Base-by-base conservation (phyloP, 768 basidiomycete species). In the Dictyophora rubrovolvata region DNA sequence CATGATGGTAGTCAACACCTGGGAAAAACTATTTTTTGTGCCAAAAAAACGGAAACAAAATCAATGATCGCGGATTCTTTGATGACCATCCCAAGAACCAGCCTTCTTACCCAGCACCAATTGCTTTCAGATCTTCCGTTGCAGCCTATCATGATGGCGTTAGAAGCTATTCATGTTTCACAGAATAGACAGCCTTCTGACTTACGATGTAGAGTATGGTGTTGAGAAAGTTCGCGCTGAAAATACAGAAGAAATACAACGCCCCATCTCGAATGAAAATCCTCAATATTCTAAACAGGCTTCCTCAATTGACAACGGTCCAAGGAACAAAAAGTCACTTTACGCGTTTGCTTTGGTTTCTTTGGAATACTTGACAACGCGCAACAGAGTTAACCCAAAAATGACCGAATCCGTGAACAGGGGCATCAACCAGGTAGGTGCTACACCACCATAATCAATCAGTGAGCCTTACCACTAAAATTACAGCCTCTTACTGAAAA, bases 1-100 rank as follows among this genome's bases (percentile, higher is more conserved):
- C 59, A 60, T 54, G 21, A 60, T 33, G 7, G 54, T 56, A 20
- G 59, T 60, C 42, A 60, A 54, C 14, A 60, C 22, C 23, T 60
- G 59, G 3, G 53, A 54, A 36, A 60, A 56, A 11, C 59, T 59
- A 46, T 49, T 21, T 17, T 17, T 20, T 18, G 28, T 28, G 28
- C 28, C 28, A 28, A 28, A 28, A 57, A 23, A 12, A 23, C 18
- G 12, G 20, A n/a, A 50, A n/a, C 28, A 23, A 18, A 36, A 8
- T n/a, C n/a, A 14, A n/a, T 12, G 5, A 42, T 42, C n/a, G 11
- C 12, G 42, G 42, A n/a, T 3, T 14, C 42, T 53, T 33, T 12
- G 17, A 55, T 22, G 54, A 22, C n/a, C n/a, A n/a, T n/a, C n/a
- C n/a, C n/a, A 21, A 1, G 11, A n/a, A 2, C 2, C 12, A 35